Base-by-base conservation (phyloP, 2,329 filamentous ascomycete species). In the Akanthomyces lecanii region DNA sequence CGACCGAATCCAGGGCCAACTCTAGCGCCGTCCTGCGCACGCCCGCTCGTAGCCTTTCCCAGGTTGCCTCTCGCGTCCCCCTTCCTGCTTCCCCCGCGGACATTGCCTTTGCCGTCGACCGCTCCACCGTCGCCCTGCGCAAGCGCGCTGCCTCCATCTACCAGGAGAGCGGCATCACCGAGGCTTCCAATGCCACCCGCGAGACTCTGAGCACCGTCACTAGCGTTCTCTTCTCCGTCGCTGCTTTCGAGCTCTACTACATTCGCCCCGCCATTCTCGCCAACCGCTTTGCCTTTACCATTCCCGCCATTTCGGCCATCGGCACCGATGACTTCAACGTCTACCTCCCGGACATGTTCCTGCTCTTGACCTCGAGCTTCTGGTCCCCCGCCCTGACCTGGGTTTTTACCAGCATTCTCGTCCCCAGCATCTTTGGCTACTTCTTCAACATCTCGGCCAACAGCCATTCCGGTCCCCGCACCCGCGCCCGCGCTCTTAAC, bases 371-470 rank as follows among this genome's bases (percentile, higher is more conserved):
- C 1, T 78, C 83, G 45, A 83, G 84, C 30, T 98, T 97, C 82
- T 98, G 94, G 94, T 87, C 85, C 0, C 89, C 93, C 0, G 85
- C 90, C 62, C 81, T 87, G 8, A 81, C 92, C 23, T 98, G 93
- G 92, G 74, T 85, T 5, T 73, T 88, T 42, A 95, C 92, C 11
- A 89, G 85, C 72, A 75, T 91, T 61, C 70, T 90, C 50, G 67
- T 94, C 33, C 94, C 94, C 1, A 79, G 88, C 56, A 66, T 90
- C 38, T 81, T 87, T 48, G 91, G 90, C 30, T 98, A 95, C 79
- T 96, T 97, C 74, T 89, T 96, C 84, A 98, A 98, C 76, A 76
- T 97, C 71, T 91, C 88, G 45, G 78, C 81, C 55, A 82, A 79
- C 69, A 79, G 73, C 69, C 75, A 73, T 71, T 68, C 71, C 66